Base-by-base conservation (phyloP, 176 grass and related monocot genomes). In the Raddia guianensis region DNA sequence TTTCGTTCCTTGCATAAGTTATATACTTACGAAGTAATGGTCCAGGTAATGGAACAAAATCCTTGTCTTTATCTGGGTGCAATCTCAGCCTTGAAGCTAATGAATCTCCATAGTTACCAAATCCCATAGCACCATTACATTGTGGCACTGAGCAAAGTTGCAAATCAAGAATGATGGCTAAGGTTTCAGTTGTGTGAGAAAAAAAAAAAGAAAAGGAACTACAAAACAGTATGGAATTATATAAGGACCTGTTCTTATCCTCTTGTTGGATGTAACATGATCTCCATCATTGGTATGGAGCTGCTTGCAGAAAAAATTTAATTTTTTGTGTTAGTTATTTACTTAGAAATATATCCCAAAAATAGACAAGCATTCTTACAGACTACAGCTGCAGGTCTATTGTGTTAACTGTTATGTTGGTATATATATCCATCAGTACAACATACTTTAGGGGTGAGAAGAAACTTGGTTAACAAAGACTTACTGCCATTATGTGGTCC, bases 401-500 rank as follows among this genome's bases (percentile, higher is more conserved):
- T 33, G 47, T 5, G 70, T 27, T 27, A 27, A 27, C 27, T 27
- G 27, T 81, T 44, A 79, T 45, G 13, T 69, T 68, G 75, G 5
- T 3, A 82, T 63, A 27, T 4, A 12, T 4, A 6, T 46, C 59
- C 77, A 70, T 47, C 50, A 0, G 2, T 50, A 45, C 13, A 2
- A 59, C 37, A 65, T 54, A 49, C 9, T 78, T 46, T 15, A 63
- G 44, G 34, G 63, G 51, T 61, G 54, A 51, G 63, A 63, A 83
- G n/a, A 72, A 69, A 73, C 16, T 63, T 10, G 14, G 0, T 12
- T 51, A 75, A 42, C 33, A 55, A 14, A 27, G 12, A 76, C 89
- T 91, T 94, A 95, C 95, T 16, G 92, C 83, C 57, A 94, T 95
- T 85, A 95, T 94, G 55, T 95, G 95, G 45, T 93, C 95, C 60